These are phyloP conservation scores for Taphrina confusa DNA, from an alignment of 1,139 yeast genomes.

Conservation along the genomic window DNA sequence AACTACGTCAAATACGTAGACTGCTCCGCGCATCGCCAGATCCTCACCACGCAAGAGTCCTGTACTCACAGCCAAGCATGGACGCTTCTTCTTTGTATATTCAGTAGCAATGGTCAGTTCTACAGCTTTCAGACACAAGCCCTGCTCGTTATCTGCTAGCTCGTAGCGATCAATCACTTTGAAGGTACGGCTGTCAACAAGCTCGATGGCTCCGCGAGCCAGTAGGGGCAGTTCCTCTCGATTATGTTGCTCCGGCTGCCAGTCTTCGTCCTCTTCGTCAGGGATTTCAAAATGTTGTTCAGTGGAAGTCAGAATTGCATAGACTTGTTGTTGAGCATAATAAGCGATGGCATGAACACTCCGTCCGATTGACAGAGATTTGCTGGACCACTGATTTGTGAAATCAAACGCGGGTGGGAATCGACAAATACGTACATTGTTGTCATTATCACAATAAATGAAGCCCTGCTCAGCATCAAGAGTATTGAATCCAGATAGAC, in stretches of 20 bases:
- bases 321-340: conserved; percentile 69
- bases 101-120: conserved; percentile 54
- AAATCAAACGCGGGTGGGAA: conserved; percentile 57
- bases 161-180: conserved; percentile 63
- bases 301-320: conserved; percentile 63
- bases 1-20: conserved; percentile 71
- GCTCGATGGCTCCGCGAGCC: conserved; percentile 61
- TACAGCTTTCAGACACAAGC: conserved; percentile 60
- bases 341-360: conserved; percentile 71
- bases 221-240: conserved; percentile 56
- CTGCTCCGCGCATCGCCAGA: conserved; percentile 75
- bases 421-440: conserved; percentile 70
- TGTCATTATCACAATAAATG: conserved; percentile 70
- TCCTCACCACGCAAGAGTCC: conserved; percentile 81
- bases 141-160: conserved; percentile 67
- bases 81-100: conserved; percentile 61
- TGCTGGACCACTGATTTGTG: conserved; percentile 66
- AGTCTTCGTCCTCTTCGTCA: conserved; percentile 68
- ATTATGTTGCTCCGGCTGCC: conserved; percentile 43
- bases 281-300: conserved; percentile 64
- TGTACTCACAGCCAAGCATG: conserved; percentile 75
- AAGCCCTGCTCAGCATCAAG: conserved; percentile 54
- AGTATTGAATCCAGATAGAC: conserved; percentile 36
- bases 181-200: conserved; percentile 78
- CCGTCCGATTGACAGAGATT: conserved; percentile 55